Percentiles rank a stretch among this genome's conserved stretches.
These are phyloP conservation scores for Penicillium angulare DNA, from an alignment of 495 filamentous ascomycete genomes.

Conservation along the genomic window DNA sequence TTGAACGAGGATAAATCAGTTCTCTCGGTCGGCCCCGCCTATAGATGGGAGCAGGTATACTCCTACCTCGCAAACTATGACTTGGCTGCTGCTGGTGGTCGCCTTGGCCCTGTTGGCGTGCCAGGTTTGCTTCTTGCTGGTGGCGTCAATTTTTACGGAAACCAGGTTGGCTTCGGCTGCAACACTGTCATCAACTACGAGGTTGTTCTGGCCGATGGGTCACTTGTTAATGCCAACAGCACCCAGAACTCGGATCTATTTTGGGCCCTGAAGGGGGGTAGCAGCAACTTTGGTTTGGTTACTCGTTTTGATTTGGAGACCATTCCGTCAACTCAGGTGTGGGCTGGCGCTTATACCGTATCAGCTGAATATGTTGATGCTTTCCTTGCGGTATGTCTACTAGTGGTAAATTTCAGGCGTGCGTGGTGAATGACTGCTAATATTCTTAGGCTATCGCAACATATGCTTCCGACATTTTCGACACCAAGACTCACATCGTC, in stretches of 20 bases:
- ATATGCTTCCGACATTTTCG: constrained; percentile 30
- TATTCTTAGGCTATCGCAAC: constrained; percentile 25
- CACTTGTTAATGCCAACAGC: constrained; percentile 52
- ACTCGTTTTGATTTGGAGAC: constrained; percentile 50
- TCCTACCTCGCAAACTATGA: constrained; percentile 41
- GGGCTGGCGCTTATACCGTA: constrained; percentile 39
- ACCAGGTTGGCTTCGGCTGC: constrained; percentile 46
- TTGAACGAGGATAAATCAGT: constrained; percentile 27
- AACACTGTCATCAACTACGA: constrained; percentile 54
- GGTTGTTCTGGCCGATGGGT: constrained; percentile 60
- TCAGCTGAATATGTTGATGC: constrained; percentile 26
- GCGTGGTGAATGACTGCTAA: neutral
- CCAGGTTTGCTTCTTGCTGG: constrained; percentile 49
- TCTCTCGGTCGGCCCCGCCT: constrained; percentile 27
- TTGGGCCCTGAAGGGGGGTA: constrained; percentile 57
- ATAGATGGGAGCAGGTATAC: constrained; percentile 58
- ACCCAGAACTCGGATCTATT: constrained; percentile 56
- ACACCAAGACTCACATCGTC: constrained; percentile 35
- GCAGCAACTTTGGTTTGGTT: constrained; percentile 55
- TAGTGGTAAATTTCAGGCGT: neutral
- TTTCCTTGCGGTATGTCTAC: constrained; percentile 26
- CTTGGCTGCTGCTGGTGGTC: constrained; percentile 52
- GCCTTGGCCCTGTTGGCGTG: constrained; percentile 53
- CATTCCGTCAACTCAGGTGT: constrained; percentile 47
- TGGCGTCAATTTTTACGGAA: constrained; percentile 50